phyloP scores from a whole-genome alignment of 2,329 filamentous ascomycete species.

The Dactylellina drechsleri region DNA sequence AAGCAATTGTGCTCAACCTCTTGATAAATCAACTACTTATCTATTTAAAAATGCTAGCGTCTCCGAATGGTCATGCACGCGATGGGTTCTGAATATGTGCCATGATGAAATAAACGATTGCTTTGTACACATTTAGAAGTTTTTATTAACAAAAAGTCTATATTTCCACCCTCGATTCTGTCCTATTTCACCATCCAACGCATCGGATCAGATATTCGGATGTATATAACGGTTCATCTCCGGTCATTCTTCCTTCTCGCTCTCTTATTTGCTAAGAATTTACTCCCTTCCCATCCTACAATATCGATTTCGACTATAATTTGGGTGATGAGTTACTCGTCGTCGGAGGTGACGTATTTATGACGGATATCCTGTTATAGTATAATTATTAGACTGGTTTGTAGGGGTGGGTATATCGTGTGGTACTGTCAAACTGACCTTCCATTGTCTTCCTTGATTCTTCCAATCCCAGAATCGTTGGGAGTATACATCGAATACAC shows the following conservation, averaged over 20 bases:
- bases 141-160: constrained; percentile 9
- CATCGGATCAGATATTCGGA: neutral
- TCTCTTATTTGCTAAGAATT: no score
- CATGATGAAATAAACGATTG: neutral
- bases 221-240: no score
- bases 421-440: constrained; percentile 64
- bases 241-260: no score
- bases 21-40: no score
- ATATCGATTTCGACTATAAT: neutral
- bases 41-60: neutral
- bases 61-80: no score
- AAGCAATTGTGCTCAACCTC: no score
- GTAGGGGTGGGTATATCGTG: constrained; percentile 64
- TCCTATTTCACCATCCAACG: neutral
- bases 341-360: constrained; percentile 76
- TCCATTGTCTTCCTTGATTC: constrained; percentile 74
- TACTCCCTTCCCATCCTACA: no score
- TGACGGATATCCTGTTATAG: constrained; percentile 80
- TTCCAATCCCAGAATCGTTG: constrained; percentile 88
- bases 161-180: neutral
- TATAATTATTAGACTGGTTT: neutral
- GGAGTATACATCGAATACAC: constrained; percentile 82
- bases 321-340: constrained; percentile 55
- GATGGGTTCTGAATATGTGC: neutral
- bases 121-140: constrained; percentile 18